phyloP scores from a whole-genome alignment of 441 rosid species.

The Brassica balearica region DNA sequence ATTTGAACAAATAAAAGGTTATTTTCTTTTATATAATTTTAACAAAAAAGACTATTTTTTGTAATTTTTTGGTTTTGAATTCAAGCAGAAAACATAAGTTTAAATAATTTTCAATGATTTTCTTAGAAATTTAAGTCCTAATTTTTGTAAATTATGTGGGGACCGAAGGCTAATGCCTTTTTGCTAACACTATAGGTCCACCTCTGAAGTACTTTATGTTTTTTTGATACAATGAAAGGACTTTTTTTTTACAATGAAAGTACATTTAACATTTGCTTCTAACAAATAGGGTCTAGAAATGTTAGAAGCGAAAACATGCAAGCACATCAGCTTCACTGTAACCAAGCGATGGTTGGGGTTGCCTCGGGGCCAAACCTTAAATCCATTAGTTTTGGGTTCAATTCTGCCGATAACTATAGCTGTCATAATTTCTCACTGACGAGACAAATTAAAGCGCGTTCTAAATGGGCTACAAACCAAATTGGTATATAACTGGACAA shows the following conservation, averaged over 20 bases:
- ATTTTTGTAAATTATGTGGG: too few species aligned
- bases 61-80: too few species aligned
- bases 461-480: background rate
- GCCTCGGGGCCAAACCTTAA: background rate
- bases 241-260: background rate
- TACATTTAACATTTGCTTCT: background rate
- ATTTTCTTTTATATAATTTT: too few species aligned
- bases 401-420: background rate
- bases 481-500: background rate
- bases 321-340: background rate
- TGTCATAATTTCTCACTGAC: background rate
- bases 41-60: too few species aligned
- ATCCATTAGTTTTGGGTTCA: background rate
- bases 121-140: too few species aligned
- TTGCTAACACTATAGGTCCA: too few species aligned
- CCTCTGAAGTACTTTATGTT: too few species aligned
- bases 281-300: background rate
- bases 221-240: background rate
- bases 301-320: background rate
- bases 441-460: background rate
- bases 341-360: background rate
- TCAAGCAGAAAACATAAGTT: too few species aligned
- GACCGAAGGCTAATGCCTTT: too few species aligned
- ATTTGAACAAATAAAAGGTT: too few species aligned
- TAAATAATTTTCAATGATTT: too few species aligned